Base-by-base conservation (phyloP, 2,329 filamentous ascomycete genomes). In the Xylaria sp. region DNA sequence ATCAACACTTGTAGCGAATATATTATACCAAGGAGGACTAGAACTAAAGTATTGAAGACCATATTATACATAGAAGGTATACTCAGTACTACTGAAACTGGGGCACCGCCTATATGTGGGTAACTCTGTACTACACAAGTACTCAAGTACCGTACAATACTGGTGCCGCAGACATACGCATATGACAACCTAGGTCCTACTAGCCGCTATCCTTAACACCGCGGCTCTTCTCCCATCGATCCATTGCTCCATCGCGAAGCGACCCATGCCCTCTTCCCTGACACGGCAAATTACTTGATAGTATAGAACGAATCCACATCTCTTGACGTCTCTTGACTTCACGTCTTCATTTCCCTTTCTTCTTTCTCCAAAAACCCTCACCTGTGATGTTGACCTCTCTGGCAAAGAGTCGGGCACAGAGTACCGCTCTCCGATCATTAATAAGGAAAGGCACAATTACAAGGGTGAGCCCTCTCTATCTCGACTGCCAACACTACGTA, bases 311-410 rank as follows among this genome's bases (percentile, higher is more conserved):
- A 46, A 59, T 67, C 68, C 55, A 66, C 66, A 72, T 60, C 48
- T 58, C 58, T 58, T 65, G 25, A 44, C 37, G 37, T 69, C 57
- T 66, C 50, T 31, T 64, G 51, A 64, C 59, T 67, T 58, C 54
- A 64, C 59, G 66, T 58, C 54, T 28, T 57, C 59, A 65, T 72
- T 62, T 48, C 46, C 52, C 63, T 15, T 61, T 54, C 41, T 70
- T 69, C 58, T 63, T 61, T 55, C 46, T 8, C 51, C 63, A 52
- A 44, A 51, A 44, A 51, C 51, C 63, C 52, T 60, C 69, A 48
- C 69, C 71, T 79, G 77, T 69, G 65, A 80, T 80, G 78, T 78
- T 79, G 71, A 73, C 73, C 66, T 78, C 73, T 52, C 69, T 80
- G 65, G 77, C 72, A 71, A 80, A 76, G 75, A 78, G 76, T 72